Conservation (phyloP, 177 flowering plant species). For the Vitis hybrid region DNA sequence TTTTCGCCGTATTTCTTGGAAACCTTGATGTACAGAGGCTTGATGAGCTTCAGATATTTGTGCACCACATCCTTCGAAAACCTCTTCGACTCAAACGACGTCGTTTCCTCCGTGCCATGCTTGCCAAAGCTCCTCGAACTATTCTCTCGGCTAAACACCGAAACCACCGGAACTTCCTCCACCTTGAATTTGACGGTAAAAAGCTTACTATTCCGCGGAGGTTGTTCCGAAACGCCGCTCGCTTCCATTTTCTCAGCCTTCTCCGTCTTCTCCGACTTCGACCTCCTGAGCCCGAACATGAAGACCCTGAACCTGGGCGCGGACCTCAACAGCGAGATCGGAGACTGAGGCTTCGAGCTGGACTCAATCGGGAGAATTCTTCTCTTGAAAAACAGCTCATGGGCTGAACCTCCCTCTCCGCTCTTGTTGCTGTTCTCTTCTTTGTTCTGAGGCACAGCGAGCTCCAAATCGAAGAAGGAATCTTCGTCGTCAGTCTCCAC, state of each 20-base stretch:
- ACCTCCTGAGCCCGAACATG: constrained; percentile 23
- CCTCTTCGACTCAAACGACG: constrained; percentile 13
- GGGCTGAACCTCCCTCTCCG: background rate
- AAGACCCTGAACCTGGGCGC: constrained; percentile 36
- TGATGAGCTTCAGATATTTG: constrained; percentile 46
- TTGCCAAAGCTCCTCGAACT: constrained; percentile 20
- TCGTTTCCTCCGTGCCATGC: constrained; percentile 5
- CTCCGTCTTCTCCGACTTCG: constrained; percentile 8
- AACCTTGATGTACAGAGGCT: constrained; percentile 38
- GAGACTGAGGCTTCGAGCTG: constrained; percentile 39
- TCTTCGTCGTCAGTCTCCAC: constrained; percentile 16
- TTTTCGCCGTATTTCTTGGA: constrained; percentile 24
- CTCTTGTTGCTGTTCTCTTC: background rate
- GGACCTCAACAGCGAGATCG: constrained; percentile 34
- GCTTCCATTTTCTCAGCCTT: constrained; percentile 21
- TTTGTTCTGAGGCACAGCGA: constrained; percentile 14
- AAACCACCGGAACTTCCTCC: constrained; percentile 11
- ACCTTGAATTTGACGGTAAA: constrained; percentile 20
- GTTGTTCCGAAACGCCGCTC: background rate
- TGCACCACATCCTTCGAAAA: constrained; percentile 28
- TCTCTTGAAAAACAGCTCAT: constrained; percentile 19
- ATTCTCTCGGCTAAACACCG: constrained; percentile 23
- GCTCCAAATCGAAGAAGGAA: constrained; percentile 39
- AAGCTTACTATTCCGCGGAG: constrained; percentile 14
- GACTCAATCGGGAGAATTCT: constrained; percentile 39